Evolutionary conservation across 2,329 filamentous ascomycete genomes (phyloP).

Genomic region (Trichoderma atroviride): DNA sequence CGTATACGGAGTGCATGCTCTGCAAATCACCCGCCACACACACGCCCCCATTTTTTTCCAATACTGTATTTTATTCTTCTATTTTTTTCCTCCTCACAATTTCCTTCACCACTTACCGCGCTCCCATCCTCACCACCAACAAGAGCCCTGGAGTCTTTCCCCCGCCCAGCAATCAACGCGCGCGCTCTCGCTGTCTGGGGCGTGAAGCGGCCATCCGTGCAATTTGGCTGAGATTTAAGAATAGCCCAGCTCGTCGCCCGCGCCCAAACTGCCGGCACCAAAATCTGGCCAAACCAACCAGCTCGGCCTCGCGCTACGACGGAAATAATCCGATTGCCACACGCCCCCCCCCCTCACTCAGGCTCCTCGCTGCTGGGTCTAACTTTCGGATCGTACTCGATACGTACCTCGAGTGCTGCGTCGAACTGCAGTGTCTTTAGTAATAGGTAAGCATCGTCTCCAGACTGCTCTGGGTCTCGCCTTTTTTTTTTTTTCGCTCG

Average conservation of each 20-base stretch:
- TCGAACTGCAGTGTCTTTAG: constrained; percentile 12
- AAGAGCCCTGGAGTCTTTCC: background rate
- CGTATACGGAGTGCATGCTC: constrained; percentile 21
- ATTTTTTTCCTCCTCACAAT: background rate
- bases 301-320: constrained; percentile 30
- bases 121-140: constrained; percentile 5
- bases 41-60: background rate
- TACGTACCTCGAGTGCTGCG: constrained; percentile 33
- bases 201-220: background rate
- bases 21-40: background rate
- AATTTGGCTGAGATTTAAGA: constrained; percentile 3
- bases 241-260: background rate
- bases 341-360: constrained; percentile 31
- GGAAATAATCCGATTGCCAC: constrained; percentile 41
- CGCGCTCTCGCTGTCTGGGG: constrained; percentile 1
- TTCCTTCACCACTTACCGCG: constrained; percentile 15
- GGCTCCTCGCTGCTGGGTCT: constrained; percentile 27
- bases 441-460: constrained; percentile 24
- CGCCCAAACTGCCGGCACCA: constrained; percentile 21
- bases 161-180: constrained; percentile 8
- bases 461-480: constrained; percentile 12
- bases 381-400: constrained; percentile 19
- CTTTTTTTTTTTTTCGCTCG: background rate
- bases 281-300: background rate
- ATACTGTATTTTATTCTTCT: background rate